Conservation (phyloP, 192 early-diverging fungal genomes). For the Backusella tarrabulga region DNA sequence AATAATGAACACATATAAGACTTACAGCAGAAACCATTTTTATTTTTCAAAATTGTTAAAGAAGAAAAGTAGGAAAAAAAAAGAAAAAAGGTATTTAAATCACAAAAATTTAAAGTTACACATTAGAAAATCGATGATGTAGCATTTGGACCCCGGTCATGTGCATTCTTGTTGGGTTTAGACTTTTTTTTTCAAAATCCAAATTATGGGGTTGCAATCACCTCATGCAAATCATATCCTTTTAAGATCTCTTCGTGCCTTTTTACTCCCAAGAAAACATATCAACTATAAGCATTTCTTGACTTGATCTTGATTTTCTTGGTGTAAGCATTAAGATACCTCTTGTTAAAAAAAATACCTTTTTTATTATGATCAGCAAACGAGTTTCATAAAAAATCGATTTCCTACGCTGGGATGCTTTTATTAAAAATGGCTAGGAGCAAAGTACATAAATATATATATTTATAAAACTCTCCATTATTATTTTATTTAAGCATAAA, state of each 20-base stretch:
- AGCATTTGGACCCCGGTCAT: neutral
- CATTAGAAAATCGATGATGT: neutral
- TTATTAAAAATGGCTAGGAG: no score
- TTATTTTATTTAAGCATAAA: no score
- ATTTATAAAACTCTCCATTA: no score
- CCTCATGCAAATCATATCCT: neutral
- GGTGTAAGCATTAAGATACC: no score
- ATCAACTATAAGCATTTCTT: no score
- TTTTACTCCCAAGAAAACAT: neutral
- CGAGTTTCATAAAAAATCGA: no score
- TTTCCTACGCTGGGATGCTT: no score
- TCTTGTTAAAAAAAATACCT: no score
- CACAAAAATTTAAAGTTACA: neutral
- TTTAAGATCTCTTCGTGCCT: neutral
- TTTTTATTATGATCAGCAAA: no score
- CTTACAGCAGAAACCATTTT: conserved; percentile 23
- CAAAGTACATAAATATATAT: no score
- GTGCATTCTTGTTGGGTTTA: neutral
- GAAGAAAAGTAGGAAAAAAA: neutral
- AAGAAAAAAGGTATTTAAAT: neutral
- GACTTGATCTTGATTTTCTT: no score
- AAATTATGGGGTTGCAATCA: neutral
- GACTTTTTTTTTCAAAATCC: neutral
- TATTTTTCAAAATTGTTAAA: neutral
- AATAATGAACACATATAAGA: neutral